phyloP scores from a whole-genome alignment of 176 grass and related monocot genomes.

The Thinopyrum elongatum region DNA sequence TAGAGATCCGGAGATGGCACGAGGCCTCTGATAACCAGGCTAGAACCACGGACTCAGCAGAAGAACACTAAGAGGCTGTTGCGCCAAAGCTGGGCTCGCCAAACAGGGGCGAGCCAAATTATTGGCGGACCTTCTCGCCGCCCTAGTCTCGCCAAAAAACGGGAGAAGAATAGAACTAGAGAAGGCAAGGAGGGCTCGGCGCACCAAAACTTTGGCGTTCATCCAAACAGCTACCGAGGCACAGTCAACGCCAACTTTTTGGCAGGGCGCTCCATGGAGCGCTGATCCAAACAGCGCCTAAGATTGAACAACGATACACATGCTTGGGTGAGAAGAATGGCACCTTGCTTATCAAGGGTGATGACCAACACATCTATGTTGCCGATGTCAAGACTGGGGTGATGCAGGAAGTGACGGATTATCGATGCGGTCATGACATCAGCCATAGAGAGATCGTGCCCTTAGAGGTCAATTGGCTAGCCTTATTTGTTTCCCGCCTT shows the following conservation, averaged over 20 bases:
- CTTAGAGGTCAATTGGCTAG: neutral
- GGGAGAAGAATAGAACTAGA: no score
- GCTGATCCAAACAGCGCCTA: no score
- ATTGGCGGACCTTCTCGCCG: no score
- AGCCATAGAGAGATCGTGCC: neutral
- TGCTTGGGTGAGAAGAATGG: neutral
- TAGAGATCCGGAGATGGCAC: neutral
- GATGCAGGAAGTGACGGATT: neutral
- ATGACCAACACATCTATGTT: neutral
- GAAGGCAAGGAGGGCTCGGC: no score
- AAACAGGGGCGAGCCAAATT: no score
- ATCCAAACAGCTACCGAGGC: no score
- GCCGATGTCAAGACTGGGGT: neutral
- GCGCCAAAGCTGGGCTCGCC: neutral
- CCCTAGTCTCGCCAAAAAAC: no score
- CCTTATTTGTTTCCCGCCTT: neutral
- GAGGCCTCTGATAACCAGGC: neutral
- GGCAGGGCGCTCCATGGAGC: no score
- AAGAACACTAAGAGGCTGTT: neutral
- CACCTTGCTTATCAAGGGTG: neutral
- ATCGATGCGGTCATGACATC: neutral
- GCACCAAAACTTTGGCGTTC: no score
- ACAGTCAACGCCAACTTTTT: no score
- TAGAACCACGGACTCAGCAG: neutral
- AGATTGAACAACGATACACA: neutral